Evolutionary conservation across 305 asterid species (phyloP), one percentile per base, ranked within the genome.

Genomic region (Salvia sclarea): DNA sequence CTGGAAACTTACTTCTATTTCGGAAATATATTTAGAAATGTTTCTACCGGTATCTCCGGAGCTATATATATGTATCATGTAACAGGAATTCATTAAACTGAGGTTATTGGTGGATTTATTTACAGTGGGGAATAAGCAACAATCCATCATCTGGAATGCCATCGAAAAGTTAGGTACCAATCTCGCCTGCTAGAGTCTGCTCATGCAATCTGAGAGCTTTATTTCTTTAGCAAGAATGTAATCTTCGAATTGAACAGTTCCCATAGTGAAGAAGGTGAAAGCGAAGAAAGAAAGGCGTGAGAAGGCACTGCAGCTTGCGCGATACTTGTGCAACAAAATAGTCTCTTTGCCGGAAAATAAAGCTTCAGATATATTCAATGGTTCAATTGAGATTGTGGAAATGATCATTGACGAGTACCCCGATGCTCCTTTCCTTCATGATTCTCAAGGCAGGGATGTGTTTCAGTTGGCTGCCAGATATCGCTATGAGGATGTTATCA

Each of bases 401-500:
- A 5, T 61, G 57, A 61, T 70, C 37, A 40, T 61, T 18, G 38
- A 61, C 37, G 28, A 50, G 37, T 62, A 2, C n/a, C 71, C 62
- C 0, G 0, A 2, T 16, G 38, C 6, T 22, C 8, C 8, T 7
- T 10, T 0, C 5, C 10, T n/a, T n/a, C n/a, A n/a, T n/a, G n/a
- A n/a, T n/a, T n/a, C 18, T 3, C 1, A 0, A 0, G 63, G 38
- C 9, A 1, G 2, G 6, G 2, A 14, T 1, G 37, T 48, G 0
- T 28, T 22, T 6, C 37, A 14, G 25, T 11, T 66, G 6, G 71
- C 72, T 10, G 65, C 64, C 0, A 13, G 10, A 0, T 8, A 40
- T 52, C 80, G 82, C 0, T 80, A 68, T 33, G 83, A 79, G 58
- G 73, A 77, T 40, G 47, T 84, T 49, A 80, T 75, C 59, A 78